phyloP scores from a whole-genome alignment of 192 early-diverging fungal species.

The Coemansia sp. region DNA sequence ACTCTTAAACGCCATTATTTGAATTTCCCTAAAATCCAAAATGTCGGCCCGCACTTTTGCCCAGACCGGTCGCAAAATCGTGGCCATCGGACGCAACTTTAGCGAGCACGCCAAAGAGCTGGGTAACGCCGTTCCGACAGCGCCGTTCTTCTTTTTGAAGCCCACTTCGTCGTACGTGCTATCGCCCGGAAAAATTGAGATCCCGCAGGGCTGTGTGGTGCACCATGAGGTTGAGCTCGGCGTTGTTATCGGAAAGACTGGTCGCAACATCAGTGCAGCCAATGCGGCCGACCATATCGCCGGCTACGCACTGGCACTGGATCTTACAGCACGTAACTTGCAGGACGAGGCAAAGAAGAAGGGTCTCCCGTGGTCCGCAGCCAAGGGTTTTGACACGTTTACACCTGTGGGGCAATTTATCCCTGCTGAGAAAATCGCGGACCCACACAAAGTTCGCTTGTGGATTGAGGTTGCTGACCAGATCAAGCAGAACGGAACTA shows the following conservation, averaged over 20 bases:
- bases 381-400: constrained; percentile 96
- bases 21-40: not conserved
- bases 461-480: constrained; percentile 76
- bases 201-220: constrained; percentile 72
- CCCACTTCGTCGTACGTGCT: constrained; percentile 78
- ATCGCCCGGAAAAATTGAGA: constrained; percentile 69
- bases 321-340: constrained; percentile 89
- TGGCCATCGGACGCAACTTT: constrained; percentile 92
- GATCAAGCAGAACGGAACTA: constrained; percentile 80
- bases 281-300: constrained; percentile 66
- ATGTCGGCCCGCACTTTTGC: constrained; percentile 41
- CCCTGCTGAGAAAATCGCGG: constrained; percentile 59
- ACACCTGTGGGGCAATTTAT: constrained; percentile 88
- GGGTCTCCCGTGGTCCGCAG: constrained; percentile 84
- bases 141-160: constrained; percentile 94
- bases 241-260: constrained; percentile 81
- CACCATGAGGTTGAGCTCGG: constrained; percentile 95
- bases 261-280: constrained; percentile 64
- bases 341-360: constrained; percentile 81
- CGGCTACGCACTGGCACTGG: constrained; percentile 83
- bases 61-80: constrained; percentile 76
- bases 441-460: constrained; percentile 72
- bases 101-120: constrained; percentile 94
- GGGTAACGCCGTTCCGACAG: constrained; percentile 82
- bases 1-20: not conserved